Base-by-base conservation (phyloP, 1,284 basidiomycete genomes). In the Psilocybe mexicana region DNA sequence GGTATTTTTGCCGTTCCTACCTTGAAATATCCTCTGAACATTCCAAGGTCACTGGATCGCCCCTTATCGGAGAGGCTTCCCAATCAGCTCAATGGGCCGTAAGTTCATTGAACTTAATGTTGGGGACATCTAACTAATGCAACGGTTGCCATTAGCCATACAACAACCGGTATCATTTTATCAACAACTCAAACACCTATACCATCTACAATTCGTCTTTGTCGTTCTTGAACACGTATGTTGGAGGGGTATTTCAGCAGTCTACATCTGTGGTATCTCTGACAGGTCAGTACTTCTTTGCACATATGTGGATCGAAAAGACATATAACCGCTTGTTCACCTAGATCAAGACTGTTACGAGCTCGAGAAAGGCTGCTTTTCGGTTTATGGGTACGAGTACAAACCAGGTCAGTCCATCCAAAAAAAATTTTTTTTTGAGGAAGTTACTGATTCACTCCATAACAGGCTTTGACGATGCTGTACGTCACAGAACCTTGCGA, bases 41-140 rank as follows among this genome's bases (percentile, higher is more conserved):
- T 69, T 70, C 76, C 52, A 28, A 69, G 72, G 68, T 74, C 33
- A 69, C 68, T 23, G 78, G 78, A 12, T 65, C 68, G 12, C 77
- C 77, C 23, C 61, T 78, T 6, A 64, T 49, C 2, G 83, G 82
- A 3, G 75, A 79, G 61, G 86, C 90, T 23, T 90, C 89, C 1
- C 87, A 90, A 63, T 89, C 87, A 66, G 79, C 76, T 50, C 83
- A 86, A 67, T 88, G 87, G 88, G 88, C 80, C 61, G 88, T 90
- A 65, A 72, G 85, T 79, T 43, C 26, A 43, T 33, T 48, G 36
- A 28, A 8, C 18, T 43, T 52, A 18, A 35, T 50, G 26, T 43
- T 44, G 28, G 48, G 42, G 42, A 44, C 55, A 56, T 49, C 44
- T 10, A 42, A 48, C 43, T 50, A 49, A 58, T 43, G 10, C 45